Evolutionary conservation across 2,329 filamentous ascomycete species (phyloP).

Genomic region (Fusarium verticillioides): DNA sequence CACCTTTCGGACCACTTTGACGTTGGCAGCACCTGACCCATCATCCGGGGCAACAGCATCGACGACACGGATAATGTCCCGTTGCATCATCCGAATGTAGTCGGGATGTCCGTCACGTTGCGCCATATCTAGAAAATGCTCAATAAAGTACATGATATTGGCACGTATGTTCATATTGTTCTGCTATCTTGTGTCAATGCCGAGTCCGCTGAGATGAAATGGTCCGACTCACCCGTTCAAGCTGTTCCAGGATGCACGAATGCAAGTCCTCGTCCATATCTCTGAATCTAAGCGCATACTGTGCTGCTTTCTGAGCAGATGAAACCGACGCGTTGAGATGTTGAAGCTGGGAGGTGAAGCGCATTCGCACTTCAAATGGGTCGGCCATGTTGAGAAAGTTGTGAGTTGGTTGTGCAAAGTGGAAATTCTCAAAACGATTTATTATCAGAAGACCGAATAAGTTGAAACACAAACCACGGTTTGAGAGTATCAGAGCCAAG

Average conservation of each 20-base stretch:
- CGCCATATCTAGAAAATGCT: constrained; percentile 90
- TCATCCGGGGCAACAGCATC: constrained; percentile 91
- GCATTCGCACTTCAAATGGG: constrained; percentile 98
- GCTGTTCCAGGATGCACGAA: constrained; percentile 94
- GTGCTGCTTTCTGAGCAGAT: constrained; percentile 90
- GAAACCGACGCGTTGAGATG: constrained; percentile 91
- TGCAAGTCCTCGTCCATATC: constrained; percentile 98
- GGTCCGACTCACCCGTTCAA: constrained; percentile 73
- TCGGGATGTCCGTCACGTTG: constrained; percentile 78
- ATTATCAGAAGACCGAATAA: constrained; percentile 21
- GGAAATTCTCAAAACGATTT: not conserved
- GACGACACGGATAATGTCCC: constrained; percentile 90
- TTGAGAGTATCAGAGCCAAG: constrained; percentile 32
- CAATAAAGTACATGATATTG: constrained; percentile 99
- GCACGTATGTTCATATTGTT: constrained; percentile 97
- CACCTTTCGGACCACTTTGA: constrained; percentile 89
- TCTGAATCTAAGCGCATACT: constrained; percentile 92
- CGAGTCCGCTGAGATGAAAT: not conserved
- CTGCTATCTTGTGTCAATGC: constrained; percentile 53
- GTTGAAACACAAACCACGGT: constrained; percentile 15
- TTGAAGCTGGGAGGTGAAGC: constrained; percentile 90
- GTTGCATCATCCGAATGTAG: constrained; percentile 94
- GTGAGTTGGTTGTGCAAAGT: not conserved
- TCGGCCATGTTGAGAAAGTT: constrained; percentile 68
- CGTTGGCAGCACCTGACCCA: constrained; percentile 89